A percentile compares a stretch with the other conserved stretches of the same genome.
phyloP scores from a whole-genome alignment of 495 filamentous ascomycete genomes.

The Lasiosphaeriaceae sp. region DNA sequence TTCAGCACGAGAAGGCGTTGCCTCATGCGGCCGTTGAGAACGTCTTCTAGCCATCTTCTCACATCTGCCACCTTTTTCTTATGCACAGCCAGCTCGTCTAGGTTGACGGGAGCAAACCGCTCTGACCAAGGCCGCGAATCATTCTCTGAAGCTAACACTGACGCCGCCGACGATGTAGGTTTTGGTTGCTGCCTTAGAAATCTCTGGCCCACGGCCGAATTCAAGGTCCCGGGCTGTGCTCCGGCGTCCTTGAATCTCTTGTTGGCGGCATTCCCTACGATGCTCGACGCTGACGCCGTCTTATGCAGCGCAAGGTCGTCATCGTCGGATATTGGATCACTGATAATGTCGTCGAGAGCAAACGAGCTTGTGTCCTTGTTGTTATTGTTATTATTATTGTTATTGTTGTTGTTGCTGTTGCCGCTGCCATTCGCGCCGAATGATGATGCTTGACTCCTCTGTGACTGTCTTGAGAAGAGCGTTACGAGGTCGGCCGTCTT shows the following conservation, averaged over 20 bases:
- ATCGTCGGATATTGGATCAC: constrained; percentile 49
- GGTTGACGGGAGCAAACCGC: constrained; percentile 63
- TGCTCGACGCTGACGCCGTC: constrained; percentile 34
- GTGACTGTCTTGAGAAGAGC: constrained; percentile 52
- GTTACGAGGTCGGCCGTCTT: constrained; percentile 46
- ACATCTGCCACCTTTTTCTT: constrained; percentile 91
- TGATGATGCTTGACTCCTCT: constrained; percentile 28
- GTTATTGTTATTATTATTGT: constrained; percentile 2
- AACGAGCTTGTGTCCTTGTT: constrained; percentile 7
- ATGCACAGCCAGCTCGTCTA: constrained; percentile 88
- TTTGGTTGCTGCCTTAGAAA: constrained; percentile 32
- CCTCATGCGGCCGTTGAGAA: constrained; percentile 58
- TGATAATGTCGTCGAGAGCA: constrained; percentile 43
- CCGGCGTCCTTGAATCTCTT: constrained; percentile 36
- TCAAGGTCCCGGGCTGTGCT: constrained; percentile 13
- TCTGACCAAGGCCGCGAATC: constrained; percentile 79
- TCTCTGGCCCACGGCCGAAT: constrained; percentile 24
- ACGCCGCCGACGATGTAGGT: neutral
- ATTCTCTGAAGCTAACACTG: constrained; percentile 22
- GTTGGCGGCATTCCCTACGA: constrained; percentile 41
- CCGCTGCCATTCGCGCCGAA: neutral
- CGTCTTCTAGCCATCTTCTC: constrained; percentile 70
- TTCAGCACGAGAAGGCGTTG: constrained; percentile 78
- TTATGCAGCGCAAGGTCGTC: constrained; percentile 42
- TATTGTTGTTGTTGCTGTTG: constrained; percentile 3